Conservation (phyloP, 768 basidiomycete genomes). For the Lyophyllum shimeji region DNA sequence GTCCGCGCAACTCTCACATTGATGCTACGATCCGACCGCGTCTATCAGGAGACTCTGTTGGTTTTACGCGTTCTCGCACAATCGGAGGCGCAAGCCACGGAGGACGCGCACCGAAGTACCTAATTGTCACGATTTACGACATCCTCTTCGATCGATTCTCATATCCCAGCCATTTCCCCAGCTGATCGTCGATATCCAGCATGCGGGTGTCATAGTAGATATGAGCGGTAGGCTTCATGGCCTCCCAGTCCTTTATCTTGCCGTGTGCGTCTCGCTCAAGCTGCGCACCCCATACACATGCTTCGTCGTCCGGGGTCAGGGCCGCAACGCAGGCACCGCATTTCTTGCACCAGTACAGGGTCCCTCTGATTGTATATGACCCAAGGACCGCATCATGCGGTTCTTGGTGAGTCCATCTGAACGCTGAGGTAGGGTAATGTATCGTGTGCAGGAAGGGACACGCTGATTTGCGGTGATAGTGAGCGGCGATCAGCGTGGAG, state of each 20-base stretch:
- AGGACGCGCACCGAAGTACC: too few species aligned
- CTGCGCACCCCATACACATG: slow-evolving; percentile 49
- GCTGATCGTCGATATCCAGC: slow-evolving; percentile 51
- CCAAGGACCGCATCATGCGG: slow-evolving; percentile 39
- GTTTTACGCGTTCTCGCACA: too few species aligned
- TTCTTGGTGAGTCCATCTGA: slow-evolving; percentile 52
- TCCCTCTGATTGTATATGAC: slow-evolving; percentile 51
- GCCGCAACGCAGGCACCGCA: background rate
- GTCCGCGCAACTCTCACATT: too few species aligned
- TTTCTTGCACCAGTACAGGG: slow-evolving; percentile 57
- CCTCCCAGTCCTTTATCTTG: slow-evolving; percentile 50
- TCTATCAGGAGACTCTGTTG: too few species aligned
- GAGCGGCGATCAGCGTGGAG: background rate
- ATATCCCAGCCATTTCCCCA: slow-evolving; percentile 72
- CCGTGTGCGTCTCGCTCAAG: slow-evolving; percentile 54
- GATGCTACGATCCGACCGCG: too few species aligned
- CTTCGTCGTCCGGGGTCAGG: slow-evolving; percentile 18
- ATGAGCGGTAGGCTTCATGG: slow-evolving; percentile 60
- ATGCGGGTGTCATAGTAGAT: slow-evolving; percentile 67
- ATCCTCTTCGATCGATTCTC: too few species aligned
- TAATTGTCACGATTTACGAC: too few species aligned
- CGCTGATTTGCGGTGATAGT: background rate
- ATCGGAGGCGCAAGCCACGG: too few species aligned
- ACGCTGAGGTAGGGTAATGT: slow-evolving; percentile 47
- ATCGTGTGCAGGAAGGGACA: too few species aligned